These are phyloP conservation scores for Phytopythium kandeliae DNA, from an alignment of 352 stramenopile species.

Conservation along the genomic window DNA sequence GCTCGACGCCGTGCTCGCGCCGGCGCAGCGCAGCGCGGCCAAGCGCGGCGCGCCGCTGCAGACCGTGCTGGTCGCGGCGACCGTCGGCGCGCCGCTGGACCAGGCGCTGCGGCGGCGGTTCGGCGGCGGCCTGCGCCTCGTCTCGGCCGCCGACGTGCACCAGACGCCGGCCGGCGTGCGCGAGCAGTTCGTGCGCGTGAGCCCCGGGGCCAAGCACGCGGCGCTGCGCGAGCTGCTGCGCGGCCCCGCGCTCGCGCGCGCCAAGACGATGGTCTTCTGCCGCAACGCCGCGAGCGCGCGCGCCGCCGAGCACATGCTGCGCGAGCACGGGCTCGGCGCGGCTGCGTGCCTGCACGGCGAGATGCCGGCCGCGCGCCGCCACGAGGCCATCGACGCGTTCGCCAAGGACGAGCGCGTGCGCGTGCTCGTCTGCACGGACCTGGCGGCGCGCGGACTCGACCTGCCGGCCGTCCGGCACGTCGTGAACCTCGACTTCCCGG, in stretches of 20 bases:
- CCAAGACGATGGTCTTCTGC: constrained; percentile 77
- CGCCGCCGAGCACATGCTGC: constrained; percentile 90
- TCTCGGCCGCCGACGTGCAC: constrained; percentile 86
- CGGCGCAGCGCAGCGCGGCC: constrained; percentile 56
- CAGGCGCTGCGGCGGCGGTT: constrained; percentile 93
- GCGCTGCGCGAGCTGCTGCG: constrained; percentile 67
- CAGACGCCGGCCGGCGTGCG: constrained; percentile 76
- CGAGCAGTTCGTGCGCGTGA: constrained; percentile 65
- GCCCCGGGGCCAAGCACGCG: constrained; percentile 60
- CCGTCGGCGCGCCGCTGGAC: constrained; percentile 70
- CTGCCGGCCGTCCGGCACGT: constrained; percentile 87
- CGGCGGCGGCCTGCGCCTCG: constrained; percentile 68
- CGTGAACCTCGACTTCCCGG: constrained; percentile 93
- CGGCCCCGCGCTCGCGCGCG: constrained; percentile 33
- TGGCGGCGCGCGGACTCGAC: constrained; percentile 91
- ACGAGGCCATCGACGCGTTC: constrained; percentile 58
- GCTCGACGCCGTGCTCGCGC: constrained; percentile 59
- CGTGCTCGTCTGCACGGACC: constrained; percentile 92
- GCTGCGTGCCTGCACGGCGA: constrained; percentile 70
- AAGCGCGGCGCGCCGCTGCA: constrained; percentile 68
- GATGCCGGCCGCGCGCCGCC: constrained; percentile 50
- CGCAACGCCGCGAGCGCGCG: constrained; percentile 90
- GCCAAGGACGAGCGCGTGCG: constrained; percentile 26
- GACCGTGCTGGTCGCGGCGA: constrained; percentile 95
- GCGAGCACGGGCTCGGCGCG: constrained; percentile 56